Conservation (phyloP, 768 basidiomycete species). For the Tricholoma hemisulphureum region DNA sequence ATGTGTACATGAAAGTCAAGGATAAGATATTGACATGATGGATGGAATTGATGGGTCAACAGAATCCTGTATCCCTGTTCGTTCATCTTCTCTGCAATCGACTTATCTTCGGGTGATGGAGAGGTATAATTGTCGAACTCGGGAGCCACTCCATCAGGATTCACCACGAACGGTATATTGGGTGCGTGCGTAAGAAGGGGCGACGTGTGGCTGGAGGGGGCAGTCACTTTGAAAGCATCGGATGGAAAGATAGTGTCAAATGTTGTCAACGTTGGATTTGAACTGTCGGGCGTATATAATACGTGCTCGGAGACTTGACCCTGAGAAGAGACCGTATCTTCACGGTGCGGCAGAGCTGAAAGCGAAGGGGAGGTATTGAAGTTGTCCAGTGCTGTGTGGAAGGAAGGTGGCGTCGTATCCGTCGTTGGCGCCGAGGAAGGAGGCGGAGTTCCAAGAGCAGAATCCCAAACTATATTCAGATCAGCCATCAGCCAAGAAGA, state of each 20-base stretch:
- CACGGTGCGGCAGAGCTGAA: conserved; percentile 23
- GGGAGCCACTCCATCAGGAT: conserved; percentile 20
- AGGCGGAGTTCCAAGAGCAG: conserved; percentile 10
- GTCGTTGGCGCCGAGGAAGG: conserved; percentile 10
- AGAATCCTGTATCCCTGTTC: conserved; percentile 70
- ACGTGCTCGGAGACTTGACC: conserved; percentile 33
- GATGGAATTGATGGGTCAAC: conserved; percentile 67
- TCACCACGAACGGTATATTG: conserved; percentile 22
- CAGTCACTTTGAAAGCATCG: not conserved
- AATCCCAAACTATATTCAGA: not conserved
- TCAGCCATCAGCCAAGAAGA: not conserved
- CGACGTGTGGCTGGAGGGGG: conserved; percentile 29
- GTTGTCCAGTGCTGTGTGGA: conserved; percentile 24
- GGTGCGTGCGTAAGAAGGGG: conserved; percentile 31
- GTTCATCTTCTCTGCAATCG: conserved; percentile 43
- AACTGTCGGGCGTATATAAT: not conserved
- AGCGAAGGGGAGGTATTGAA: conserved; percentile 6
- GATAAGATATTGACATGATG: conserved; percentile 52
- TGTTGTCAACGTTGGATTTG: too few relatives aligned
- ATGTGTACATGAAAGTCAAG: not conserved
- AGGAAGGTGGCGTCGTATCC: conserved; percentile 11
- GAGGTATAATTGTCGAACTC: conserved; percentile 43
- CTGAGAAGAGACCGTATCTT: conserved; percentile 33
- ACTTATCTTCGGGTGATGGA: conserved; percentile 37
- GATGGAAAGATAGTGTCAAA: too few relatives aligned